Base-by-base conservation (phyloP, 179 eudicot species). In the Spergularia azorica region DNA sequence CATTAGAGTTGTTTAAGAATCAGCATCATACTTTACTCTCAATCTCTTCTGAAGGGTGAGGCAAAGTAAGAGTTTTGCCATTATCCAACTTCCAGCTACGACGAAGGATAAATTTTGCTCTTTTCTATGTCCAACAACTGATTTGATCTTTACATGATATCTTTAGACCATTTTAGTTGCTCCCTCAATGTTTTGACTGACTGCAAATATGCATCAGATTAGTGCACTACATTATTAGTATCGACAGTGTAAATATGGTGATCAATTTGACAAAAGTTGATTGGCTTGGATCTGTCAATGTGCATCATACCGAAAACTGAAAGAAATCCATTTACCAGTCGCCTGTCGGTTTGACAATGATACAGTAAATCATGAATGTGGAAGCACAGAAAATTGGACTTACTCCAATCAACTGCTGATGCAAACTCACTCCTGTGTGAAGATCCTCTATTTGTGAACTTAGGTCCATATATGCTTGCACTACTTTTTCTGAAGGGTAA, bases 61-160 rank as follows among this genome's bases (percentile, higher is more conserved):
- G 73, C 43, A 63, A 77, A 89, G 67, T 86, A 89, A 48, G 86
- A 86, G 43, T 79, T 84, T 9, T n/a, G 87, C 84, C 3, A 87
- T 57, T 74, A 87, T 90, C 26, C 80, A 76, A 61, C 78, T 87
- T 14, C 93, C 89, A 17, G 86, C 74, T 9, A 85, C 87, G 15
- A 89, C 63, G 3, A 87, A 89, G 55, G 2, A 87, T 82, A 59
- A 18, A 43, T n/a, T 80, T 71, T 32, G 86, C 48, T 13, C 72
- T 58, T 63, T 26, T 26, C 72, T 71, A 63, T 73, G 83, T 56
- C 88, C 90, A 0, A 75, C 85, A 7, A 60, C 55, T 1, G 16
- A 66, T 71, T 80, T 81, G 46, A 87, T 51, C 83, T 74, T 86
- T 9, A 9, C 75, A 20, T 73, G 73, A 73, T 87, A 87, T 41